Base-by-base conservation (phyloP, 176 grass and related monocot species). In the Avena insularis region DNA sequence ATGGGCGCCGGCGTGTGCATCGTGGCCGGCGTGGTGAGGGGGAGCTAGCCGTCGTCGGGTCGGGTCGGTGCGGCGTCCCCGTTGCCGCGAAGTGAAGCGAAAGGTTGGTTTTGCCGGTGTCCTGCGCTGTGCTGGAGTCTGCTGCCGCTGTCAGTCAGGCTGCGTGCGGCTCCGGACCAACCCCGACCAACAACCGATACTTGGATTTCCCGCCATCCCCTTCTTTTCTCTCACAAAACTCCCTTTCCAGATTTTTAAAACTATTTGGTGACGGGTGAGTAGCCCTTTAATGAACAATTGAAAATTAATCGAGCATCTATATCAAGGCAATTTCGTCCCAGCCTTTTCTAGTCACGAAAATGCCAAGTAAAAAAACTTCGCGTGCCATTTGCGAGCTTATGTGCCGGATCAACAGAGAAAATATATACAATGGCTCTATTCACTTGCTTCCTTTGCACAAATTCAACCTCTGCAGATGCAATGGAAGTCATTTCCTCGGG, bases 41-140 rank as follows among this genome's bases (percentile, higher is more conserved):
- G 69, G 83, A 82, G 89, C 79, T 62, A 75, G 88, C 71, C 35
- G 55, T 50, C 15, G 33, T 35, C 33, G 33, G 33, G 54, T 56
- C 55, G 63, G 48, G 69, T 55, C 53, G 74, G 86, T 99, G 97
- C 91, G 81, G 91, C 93, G 97, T 99, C 97, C 72, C 90, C 92
- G 93, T 99, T 99, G 97, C 97, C 85, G 84, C 97, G 10, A 93
- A 91, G 92, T 90, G 94, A 99, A 99, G 97, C 89, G 89, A 96
- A 79, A 85, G 83, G 14, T 17, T 84, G 49, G 35, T 33, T 19
- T 57, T 57, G 66, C 58, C 49, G 74, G 19, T 48, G 33, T 36
- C 73, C 60, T 36, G 75, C 50, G 66, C 73, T 62, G 71, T 55
- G 72, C 49, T 90, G 70, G n/a, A 84, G 38, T 51, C 63, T 23